Conservation (phyloP, 352 stramenopile genomes). For the Aphanomyces invadans region DNA sequence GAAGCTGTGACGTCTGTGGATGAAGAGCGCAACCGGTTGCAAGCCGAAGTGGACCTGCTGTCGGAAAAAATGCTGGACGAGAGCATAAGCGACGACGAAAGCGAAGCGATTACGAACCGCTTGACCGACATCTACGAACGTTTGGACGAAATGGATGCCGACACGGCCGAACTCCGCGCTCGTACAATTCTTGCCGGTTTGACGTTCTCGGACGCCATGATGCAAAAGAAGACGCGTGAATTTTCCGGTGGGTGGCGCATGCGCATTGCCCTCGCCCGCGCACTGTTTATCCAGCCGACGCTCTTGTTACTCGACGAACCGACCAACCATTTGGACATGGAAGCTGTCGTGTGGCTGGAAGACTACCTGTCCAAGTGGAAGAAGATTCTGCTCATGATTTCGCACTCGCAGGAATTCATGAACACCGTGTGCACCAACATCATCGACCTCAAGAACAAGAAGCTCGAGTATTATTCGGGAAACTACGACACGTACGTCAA, state of each 20-base stretch:
- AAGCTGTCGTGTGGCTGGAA: constrained; percentile 97
- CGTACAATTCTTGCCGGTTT: constrained; percentile 92
- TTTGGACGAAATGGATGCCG: constrained; percentile 92
- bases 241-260: constrained; percentile 95
- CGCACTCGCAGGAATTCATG: constrained; percentile 98
- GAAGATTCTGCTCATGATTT: constrained; percentile 97
- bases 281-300: constrained; percentile 95
- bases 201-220: constrained; percentile 94
- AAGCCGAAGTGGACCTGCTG: constrained; percentile 88
- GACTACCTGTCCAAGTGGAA: constrained; percentile 96
- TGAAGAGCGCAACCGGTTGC: constrained; percentile 88
- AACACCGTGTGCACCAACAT: constrained; percentile 99
- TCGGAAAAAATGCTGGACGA: constrained; percentile 89
- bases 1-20: constrained; percentile 94
- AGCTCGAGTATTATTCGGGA: constrained; percentile 96
- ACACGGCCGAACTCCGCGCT: constrained; percentile 89
- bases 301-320: constrained; percentile 93
- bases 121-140: constrained; percentile 93
- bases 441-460: constrained; percentile 91
- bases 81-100: constrained; percentile 80
- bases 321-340: constrained; percentile 96
- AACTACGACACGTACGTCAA: constrained; percentile 99
- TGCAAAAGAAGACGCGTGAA: constrained; percentile 90
- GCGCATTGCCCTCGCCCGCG: constrained; percentile 93
- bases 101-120: constrained; percentile 79